Conservation (phyloP, 2,329 filamentous ascomycete genomes). For the Endothia cerciana region DNA sequence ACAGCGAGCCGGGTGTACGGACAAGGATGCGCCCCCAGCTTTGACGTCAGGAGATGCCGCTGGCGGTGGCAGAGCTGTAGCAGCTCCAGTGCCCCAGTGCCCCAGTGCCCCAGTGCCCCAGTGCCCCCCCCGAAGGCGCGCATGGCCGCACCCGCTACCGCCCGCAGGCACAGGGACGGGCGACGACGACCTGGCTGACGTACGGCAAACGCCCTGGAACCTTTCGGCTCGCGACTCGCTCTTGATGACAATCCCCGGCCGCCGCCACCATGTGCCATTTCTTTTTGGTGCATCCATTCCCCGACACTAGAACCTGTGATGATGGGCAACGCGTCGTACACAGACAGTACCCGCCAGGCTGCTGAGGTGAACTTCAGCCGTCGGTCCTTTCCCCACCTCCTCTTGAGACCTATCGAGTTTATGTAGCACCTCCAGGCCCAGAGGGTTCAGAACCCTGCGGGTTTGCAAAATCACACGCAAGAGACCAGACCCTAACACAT, state of each 20-base stretch:
- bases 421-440: too few species aligned
- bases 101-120: too few species aligned
- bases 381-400: too few species aligned
- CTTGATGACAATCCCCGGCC: neutral
- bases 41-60: constrained; percentile 9
- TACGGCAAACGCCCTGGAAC: neutral
- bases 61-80: neutral
- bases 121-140: neutral
- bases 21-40: neutral
- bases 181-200: neutral
- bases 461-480: too few species aligned
- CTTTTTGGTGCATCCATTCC: neutral
- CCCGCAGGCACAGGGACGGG: neutral
- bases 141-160: neutral
- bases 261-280: neutral
- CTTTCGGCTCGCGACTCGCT: constrained; percentile 15
- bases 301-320: too few species aligned
- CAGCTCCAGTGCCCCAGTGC: too few species aligned
- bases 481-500: too few species aligned
- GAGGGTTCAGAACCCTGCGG: too few species aligned
- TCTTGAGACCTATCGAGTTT: too few species aligned
- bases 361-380: too few species aligned
- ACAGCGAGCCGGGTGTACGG: neutral
- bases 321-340: too few species aligned
- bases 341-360: too few species aligned